Conservation (phyloP, 176 grass and related monocot species). For the Musa itinerans region DNA sequence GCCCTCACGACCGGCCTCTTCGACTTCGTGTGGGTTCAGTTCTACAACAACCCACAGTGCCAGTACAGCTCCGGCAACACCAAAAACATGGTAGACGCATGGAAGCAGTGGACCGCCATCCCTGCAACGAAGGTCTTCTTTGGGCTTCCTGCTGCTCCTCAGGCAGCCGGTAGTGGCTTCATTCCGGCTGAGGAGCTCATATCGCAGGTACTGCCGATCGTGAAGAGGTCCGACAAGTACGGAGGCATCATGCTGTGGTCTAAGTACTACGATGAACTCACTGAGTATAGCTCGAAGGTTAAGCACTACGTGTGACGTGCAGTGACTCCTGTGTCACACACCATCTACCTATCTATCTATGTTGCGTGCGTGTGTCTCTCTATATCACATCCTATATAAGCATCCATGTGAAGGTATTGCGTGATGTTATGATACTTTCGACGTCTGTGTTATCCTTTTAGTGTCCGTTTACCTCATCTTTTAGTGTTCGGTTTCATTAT, state of each 20-base stretch:
- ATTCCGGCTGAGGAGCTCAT: constrained; percentile 30
- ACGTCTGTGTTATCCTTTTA: too few relatives aligned
- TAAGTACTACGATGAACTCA: constrained; percentile 50
- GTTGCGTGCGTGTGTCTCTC: neutral
- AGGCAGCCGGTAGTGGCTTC: constrained; percentile 59
- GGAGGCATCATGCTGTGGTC: constrained; percentile 78
- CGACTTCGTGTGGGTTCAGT: constrained; percentile 23
- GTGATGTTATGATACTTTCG: too few relatives aligned
- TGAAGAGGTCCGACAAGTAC: constrained; percentile 49
- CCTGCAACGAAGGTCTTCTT: constrained; percentile 39
- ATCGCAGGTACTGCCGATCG: constrained; percentile 33
- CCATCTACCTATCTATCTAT: too few relatives aligned
- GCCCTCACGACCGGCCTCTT: constrained; percentile 35
- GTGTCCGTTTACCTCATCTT: too few relatives aligned
- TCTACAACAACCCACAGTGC: constrained; percentile 23
- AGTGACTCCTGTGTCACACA: neutral
- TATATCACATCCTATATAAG: too few relatives aligned
- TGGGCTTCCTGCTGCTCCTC: constrained; percentile 44
- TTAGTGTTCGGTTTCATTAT: too few relatives aligned
- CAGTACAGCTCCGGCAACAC: constrained; percentile 19
- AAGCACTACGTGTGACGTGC: constrained; percentile 31
- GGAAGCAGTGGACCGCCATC: constrained; percentile 41
- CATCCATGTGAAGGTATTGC: too few relatives aligned
- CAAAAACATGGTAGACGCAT: constrained; percentile 27
- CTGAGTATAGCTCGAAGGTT: constrained; percentile 38